These are phyloP conservation scores for Rhynchosporium secalis DNA, from an alignment of 2,329 filamentous ascomycete species.

Conservation along the genomic window DNA sequence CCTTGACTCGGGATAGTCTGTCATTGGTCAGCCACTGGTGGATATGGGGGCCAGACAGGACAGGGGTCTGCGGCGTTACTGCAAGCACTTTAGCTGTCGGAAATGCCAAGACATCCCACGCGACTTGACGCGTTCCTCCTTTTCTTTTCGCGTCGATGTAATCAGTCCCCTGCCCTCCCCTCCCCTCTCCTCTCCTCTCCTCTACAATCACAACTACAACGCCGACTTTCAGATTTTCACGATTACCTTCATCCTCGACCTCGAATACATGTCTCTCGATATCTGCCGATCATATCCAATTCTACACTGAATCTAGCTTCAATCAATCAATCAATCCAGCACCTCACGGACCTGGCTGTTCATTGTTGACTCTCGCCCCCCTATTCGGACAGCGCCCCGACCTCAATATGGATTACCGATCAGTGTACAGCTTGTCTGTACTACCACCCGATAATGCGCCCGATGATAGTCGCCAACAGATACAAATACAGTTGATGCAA, in stretches of 20 bases:
- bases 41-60: background rate
- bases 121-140: constrained; percentile 5
- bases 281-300: background rate
- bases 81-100: constrained; percentile 20
- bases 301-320: too few relatives aligned
- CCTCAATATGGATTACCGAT: constrained; percentile 78
- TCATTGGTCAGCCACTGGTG: background rate
- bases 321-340: too few relatives aligned
- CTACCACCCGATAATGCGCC: constrained; percentile 67
- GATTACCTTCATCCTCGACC: background rate
- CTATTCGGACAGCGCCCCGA: background rate
- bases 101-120: constrained; percentile 2
- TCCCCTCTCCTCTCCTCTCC: background rate
- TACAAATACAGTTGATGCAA: constrained; percentile 78
- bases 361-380: constrained; percentile 3
- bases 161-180: background rate
- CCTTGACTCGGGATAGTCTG: background rate
- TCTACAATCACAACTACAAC: background rate
- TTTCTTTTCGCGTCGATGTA: background rate
- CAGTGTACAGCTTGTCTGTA: constrained; percentile 81
- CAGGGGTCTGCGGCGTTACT: constrained; percentile 12
- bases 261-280: background rate
- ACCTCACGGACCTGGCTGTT: background rate
- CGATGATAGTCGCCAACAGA: constrained; percentile 65
- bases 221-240: background rate